Evolutionary conservation across 352 stramenopile species (phyloP).

Genomic region (Phytophthora nicotianae): DNA sequence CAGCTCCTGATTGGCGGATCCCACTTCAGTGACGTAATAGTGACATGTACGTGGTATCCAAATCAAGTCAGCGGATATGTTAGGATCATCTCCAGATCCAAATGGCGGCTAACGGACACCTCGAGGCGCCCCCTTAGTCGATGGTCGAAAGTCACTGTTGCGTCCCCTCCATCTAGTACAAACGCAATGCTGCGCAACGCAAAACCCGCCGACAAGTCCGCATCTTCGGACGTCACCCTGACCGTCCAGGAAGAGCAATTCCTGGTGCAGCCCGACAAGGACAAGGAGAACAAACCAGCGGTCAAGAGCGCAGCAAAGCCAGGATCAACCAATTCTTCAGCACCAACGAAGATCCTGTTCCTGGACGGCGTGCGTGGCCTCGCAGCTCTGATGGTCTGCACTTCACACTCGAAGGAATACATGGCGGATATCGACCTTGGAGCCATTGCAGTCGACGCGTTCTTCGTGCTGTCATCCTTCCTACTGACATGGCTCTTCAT

Average conservation of each 20-base stretch:
- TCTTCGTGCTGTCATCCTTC: constrained; percentile 57
- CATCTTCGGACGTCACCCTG: neutral
- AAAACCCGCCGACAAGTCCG: neutral
- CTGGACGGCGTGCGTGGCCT: constrained; percentile 49
- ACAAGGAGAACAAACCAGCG: neutral
- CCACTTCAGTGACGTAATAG: too few relatives aligned
- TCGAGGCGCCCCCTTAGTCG: too few relatives aligned
- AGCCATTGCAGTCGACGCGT: constrained; percentile 40
- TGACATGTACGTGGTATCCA: too few relatives aligned
- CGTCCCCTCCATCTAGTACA: neutral
- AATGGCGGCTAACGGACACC: too few relatives aligned
- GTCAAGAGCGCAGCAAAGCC: neutral
- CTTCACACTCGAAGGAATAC: constrained; percentile 38
- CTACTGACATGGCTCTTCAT: constrained; percentile 49
- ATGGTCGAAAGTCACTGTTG: neutral
- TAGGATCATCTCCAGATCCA: too few relatives aligned
- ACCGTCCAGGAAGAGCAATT: neutral
- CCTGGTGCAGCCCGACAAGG: neutral
- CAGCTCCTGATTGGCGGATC: too few relatives aligned
- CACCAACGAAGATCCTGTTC: constrained; percentile 34
- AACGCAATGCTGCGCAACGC: neutral
- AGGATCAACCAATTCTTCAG: neutral
- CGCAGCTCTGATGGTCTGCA: constrained; percentile 40
- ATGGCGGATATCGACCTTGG: constrained; percentile 36
- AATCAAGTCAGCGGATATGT: too few relatives aligned